Conservation (phyloP, 2,329 filamentous ascomycete species). For the Colletotrichum endophyticum region DNA sequence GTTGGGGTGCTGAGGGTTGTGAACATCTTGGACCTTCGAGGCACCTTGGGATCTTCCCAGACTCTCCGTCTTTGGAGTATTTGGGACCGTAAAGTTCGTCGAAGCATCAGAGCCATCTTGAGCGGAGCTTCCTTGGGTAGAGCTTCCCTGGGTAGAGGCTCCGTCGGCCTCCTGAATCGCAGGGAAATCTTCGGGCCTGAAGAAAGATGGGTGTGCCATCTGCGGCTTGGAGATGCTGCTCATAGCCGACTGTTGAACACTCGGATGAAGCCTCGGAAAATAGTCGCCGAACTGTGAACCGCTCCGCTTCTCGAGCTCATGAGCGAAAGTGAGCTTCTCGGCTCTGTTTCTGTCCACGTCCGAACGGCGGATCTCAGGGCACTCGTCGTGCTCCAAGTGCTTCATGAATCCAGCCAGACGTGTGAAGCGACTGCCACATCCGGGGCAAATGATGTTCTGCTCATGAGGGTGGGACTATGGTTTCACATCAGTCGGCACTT, state of each 20-base stretch:
- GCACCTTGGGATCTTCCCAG: neutral
- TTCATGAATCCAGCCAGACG: conserved; percentile 41
- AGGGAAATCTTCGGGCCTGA: conserved; percentile 14
- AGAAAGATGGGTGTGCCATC: conserved; percentile 12
- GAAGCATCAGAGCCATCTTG: neutral
- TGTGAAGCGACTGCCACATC: conserved; percentile 44
- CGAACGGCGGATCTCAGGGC: conserved; percentile 35
- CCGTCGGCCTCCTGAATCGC: conserved; percentile 14
- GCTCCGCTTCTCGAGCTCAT: conserved; percentile 27
- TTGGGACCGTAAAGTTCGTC: neutral
- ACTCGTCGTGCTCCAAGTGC: conserved; percentile 51
- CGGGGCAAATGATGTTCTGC: conserved; percentile 51
- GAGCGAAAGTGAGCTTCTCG: conserved; percentile 39
- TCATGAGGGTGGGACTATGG: conserved; percentile 40
- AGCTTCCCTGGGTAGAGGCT: conserved; percentile 24
- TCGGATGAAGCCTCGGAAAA: conserved; percentile 4
- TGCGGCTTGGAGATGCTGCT: neutral
- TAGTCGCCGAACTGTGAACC: conserved; percentile 23
- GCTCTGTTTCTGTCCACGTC: conserved; percentile 38
- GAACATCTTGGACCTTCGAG: conserved; percentile 24
- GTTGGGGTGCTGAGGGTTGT: conserved; percentile 50
- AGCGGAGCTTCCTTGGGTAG: conserved; percentile 26
- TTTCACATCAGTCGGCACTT: conserved; percentile 7
- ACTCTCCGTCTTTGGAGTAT: neutral
- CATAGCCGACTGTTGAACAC: neutral